phyloP scores from a whole-genome alignment of 352 stramenopile species.

The Globisporangium paddicum region DNA sequence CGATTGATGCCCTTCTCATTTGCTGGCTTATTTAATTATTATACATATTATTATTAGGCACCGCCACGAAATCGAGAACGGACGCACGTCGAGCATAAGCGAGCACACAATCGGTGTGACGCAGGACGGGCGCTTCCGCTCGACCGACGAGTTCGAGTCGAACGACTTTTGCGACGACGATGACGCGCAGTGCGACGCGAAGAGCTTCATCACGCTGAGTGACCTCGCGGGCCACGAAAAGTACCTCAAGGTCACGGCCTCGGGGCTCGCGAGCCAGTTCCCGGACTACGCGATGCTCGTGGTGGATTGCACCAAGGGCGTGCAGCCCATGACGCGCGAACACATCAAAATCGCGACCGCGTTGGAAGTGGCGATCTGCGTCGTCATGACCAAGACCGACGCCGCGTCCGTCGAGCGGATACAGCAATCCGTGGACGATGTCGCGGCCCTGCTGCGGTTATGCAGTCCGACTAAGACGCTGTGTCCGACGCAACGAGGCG shows the following conservation, averaged over 20 bases:
- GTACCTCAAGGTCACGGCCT: slow-evolving; percentile 88
- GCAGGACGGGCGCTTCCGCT: slow-evolving; percentile 51
- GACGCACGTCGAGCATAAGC: slow-evolving; percentile 84
- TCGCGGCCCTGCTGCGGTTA: slow-evolving; percentile 34
- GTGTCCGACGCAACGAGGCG: slow-evolving; percentile 7
- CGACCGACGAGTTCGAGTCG: slow-evolving; percentile 39
- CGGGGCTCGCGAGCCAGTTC: slow-evolving; percentile 77
- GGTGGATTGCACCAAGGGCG: slow-evolving; percentile 54
- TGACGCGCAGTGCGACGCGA: slow-evolving; percentile 20
- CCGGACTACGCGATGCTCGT: slow-evolving; percentile 87
- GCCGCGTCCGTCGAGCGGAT: slow-evolving; percentile 33
- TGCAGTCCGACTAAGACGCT: slow-evolving; percentile 24
- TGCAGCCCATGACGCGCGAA: slow-evolving; percentile 75
- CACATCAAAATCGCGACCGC: slow-evolving; percentile 75
- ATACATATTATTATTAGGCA: slow-evolving; percentile 28
- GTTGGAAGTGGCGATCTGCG: slow-evolving; percentile 65
- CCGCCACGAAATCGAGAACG: slow-evolving; percentile 88
- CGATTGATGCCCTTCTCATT: neutral
- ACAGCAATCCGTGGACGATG: slow-evolving; percentile 40
- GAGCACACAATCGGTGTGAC: slow-evolving; percentile 81
- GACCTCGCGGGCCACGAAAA: slow-evolving; percentile 83
- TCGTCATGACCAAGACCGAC: slow-evolving; percentile 83
- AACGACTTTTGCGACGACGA: slow-evolving; percentile 49
- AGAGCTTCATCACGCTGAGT: slow-evolving; percentile 56
- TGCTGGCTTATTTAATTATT: neutral